These are phyloP conservation scores for Raffaelea arxii DNA, from an alignment of 2,329 filamentous ascomycete genomes.

Conservation along the genomic window DNA sequence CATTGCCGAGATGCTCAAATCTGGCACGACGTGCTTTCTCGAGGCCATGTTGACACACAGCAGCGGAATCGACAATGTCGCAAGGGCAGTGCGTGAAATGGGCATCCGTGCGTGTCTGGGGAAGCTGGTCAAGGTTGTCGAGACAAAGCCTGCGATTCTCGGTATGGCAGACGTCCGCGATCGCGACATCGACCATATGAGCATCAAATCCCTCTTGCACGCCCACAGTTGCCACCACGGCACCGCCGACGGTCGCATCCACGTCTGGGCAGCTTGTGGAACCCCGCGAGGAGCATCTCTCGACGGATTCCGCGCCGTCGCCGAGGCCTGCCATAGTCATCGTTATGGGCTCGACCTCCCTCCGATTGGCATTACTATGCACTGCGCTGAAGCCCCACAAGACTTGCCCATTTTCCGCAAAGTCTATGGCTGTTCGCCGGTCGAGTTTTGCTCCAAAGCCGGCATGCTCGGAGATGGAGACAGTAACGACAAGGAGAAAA, in stretches of 20 bases:
- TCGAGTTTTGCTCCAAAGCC: conserved; percentile 29
- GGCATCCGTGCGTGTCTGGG: conserved; percentile 16
- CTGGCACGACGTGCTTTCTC: conserved; percentile 40
- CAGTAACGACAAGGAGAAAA: no score
- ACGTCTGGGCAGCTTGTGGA: conserved; percentile 36
- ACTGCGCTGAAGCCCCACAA: conserved; percentile 32
- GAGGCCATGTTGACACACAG: conserved; percentile 35
- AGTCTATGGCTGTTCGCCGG: conserved; percentile 29
- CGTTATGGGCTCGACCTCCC: no score
- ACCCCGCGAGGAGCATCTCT: conserved; percentile 34
- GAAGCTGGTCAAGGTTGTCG: conserved; percentile 26
- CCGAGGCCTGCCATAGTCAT: conserved; percentile 25
- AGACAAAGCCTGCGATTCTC: conserved; percentile 22
- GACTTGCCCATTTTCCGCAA: conserved; percentile 26
- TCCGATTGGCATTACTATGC: conserved; percentile 35
- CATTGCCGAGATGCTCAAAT: conserved; percentile 40
- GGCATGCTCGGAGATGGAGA: conserved; percentile 24
- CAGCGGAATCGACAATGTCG: conserved; percentile 17
- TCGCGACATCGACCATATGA: conserved; percentile 24
- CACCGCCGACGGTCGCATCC: conserved; percentile 27
- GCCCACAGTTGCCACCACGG: conserved; percentile 15
- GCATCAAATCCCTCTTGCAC: conserved; percentile 19
- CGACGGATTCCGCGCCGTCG: conserved; percentile 28
- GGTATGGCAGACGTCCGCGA: conserved; percentile 25
- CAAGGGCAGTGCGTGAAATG: conserved; percentile 12